These are phyloP conservation scores for Salvia miltiorrhiza DNA, from an alignment of 257 asterid genomes.

Conservation along the genomic window DNA sequence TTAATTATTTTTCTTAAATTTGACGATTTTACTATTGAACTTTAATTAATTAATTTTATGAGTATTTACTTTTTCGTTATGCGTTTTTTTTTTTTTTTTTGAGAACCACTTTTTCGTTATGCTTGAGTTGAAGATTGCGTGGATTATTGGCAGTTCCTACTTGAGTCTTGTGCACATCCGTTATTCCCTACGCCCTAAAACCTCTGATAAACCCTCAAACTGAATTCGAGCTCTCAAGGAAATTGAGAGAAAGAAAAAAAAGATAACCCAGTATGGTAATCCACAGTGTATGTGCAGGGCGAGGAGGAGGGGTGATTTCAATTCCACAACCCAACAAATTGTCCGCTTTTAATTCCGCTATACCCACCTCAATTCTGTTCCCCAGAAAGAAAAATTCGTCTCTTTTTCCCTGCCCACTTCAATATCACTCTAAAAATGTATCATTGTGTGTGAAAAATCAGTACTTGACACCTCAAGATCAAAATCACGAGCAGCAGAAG, in stretches of 20 bases:
- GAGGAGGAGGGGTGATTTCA: slow-evolving; percentile 30
- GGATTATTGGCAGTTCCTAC: neutral
- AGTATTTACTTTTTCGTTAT: no score
- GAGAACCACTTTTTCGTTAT: neutral
- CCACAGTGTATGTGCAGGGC: slow-evolving; percentile 39
- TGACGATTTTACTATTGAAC: neutral
- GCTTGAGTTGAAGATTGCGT: neutral
- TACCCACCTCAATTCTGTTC: slow-evolving; percentile 25
- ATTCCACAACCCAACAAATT: slow-evolving; percentile 43
- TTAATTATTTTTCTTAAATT: neutral
- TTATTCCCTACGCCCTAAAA: neutral
- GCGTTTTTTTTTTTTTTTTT: no score
- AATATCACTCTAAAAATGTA: slow-evolving; percentile 13
- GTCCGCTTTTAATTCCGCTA: slow-evolving; percentile 24
- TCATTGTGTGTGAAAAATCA: slow-evolving; percentile 47
- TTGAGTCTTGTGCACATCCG: neutral
- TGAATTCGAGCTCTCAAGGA: neutral
- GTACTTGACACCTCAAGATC: slow-evolving; percentile 53
- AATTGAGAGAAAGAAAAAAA: neutral
- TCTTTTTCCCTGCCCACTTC: slow-evolving; percentile 19
- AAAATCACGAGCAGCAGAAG: slow-evolving; percentile 41
- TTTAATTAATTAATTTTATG: no score
- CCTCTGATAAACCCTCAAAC: slow-evolving; percentile 29
- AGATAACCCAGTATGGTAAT: slow-evolving; percentile 29
- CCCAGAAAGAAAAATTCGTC: slow-evolving; percentile 14